Conservation (phyloP, 2,329 filamentous ascomycete species). For the Neodidymelliopsis sp. region DNA sequence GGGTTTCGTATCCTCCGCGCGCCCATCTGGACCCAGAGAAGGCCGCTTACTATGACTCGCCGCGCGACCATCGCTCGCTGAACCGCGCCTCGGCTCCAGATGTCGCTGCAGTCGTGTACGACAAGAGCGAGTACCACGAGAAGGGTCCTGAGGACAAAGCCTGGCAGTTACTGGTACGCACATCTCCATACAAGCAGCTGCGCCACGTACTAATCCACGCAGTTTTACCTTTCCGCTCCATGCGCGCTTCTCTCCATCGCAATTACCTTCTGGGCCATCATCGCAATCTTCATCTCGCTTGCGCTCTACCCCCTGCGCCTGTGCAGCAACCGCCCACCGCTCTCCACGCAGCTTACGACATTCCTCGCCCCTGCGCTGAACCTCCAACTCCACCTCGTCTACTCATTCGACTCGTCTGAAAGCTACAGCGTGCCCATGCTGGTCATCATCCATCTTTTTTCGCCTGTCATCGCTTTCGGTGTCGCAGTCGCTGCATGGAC, state of each 20-base stretch:
- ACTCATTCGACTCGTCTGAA: constrained; percentile 50
- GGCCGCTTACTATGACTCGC: constrained; percentile 27
- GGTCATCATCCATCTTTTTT: constrained; percentile 61
- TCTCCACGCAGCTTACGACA: constrained; percentile 59
- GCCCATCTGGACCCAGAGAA: constrained; percentile 48
- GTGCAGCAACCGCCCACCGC: constrained; percentile 58
- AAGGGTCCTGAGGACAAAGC: constrained; percentile 53
- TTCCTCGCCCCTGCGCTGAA: constrained; percentile 63
- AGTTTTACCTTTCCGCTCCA: constrained; percentile 63
- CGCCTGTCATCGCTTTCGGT: constrained; percentile 64
- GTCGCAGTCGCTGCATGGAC: constrained; percentile 66
- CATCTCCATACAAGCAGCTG: neutral
- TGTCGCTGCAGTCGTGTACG: constrained; percentile 36
- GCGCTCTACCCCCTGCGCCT: constrained; percentile 62
- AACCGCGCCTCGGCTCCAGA: constrained; percentile 32
- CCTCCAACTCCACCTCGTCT: constrained; percentile 58
- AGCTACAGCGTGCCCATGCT: constrained; percentile 54
- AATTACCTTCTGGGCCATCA: constrained; percentile 61
- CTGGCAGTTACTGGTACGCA: constrained; percentile 52
- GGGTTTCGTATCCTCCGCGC: constrained; percentile 31
- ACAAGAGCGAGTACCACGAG: constrained; percentile 49
- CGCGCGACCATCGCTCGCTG: constrained; percentile 27
- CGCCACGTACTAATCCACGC: constrained; percentile 1
- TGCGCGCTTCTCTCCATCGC: constrained; percentile 63
- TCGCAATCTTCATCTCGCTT: constrained; percentile 57